Base-by-base conservation (phyloP, 2,329 filamentous ascomycete species). In the Arthrobotrys megalospora region DNA sequence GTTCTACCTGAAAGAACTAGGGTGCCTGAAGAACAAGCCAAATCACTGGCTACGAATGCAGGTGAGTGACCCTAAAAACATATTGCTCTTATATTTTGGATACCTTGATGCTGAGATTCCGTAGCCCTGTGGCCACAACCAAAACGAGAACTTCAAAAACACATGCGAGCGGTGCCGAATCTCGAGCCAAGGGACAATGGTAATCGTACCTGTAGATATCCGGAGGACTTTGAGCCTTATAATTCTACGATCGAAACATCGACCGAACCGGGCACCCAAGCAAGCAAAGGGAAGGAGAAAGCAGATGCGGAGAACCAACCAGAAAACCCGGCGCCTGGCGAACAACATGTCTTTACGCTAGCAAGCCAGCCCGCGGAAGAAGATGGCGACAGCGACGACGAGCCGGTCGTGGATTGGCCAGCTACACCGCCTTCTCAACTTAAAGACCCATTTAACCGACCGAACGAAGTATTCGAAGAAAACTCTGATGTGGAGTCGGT, bases 91-190 rank as follows among this genome's bases (percentile, higher is more conserved):
- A 21, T 45, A 5, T 53, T n/a, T n/a, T 14, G 14, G 5, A 19
- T 0, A 72, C 19, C 28, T 48, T 38, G 47, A n/a, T 7, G 38
- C 32, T 28, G 14, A 28, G 16, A 53, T 52, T 28, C 12, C 12
- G 14, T 78, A 78, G 75, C 75, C 4, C 62, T 78, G n/a, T 78
- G 75, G 75, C 75, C 75, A 47, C 62, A 43, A 5, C 75, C 75
- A 10, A 78, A 53, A 12, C 28, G n/a, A 12, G 75, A 78, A 24
- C 67, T 78, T 19, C 67, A 78, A 55, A 71, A 67, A 36, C 67
- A 66, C 8, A 12, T 66, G n/a, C 52, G 34, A 32, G 43, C 16
- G 4, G 21, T 72, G 10, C 52, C 43, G 16, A 62, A 68, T 4
- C 16, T 47, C 34, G 45, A 55, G 11, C 19, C 50, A 11, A 68